Base-by-base conservation (phyloP, 257 asterid species). In the Misopates orontium region DNA sequence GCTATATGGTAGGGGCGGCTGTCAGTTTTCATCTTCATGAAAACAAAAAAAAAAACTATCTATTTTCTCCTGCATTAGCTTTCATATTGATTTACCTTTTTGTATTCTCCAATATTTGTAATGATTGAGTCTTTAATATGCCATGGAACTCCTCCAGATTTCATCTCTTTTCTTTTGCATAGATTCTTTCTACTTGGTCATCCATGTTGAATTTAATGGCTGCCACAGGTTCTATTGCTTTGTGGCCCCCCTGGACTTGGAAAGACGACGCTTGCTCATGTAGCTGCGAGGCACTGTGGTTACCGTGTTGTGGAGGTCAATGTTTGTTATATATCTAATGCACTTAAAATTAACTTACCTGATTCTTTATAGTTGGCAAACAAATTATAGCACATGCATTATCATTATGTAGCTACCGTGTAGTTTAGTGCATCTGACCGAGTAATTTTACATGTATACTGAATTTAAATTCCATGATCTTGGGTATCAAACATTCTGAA, bases 181-280 rank as follows among this genome's bases (percentile, higher is more conserved):
- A 60, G 47, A 31, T 17, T 20, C 12, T 48, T 45, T 16, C 59
- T 58, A 52, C 60, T 36, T 69, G 62, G 50, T 41, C 53, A 55
- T 64, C 66, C 12, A 59, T 31, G n/a, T 58, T 71, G 63, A 67
- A 28, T 54, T 67, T 66, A 71, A 60, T 61, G 62, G 62, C 40
- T 60, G 15, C 70, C 59, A 62, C 95, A 93, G 99, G 77, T 94
- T 79, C 87, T 94, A 68, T 81, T 94, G 83, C 96, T 94, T 69
- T 94, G 97, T 69, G 99, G 99, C 4, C 86, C 99, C 72, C 99
- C 99, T 42, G 99, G 99, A 64, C 93, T 94, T 72, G 99, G 99
- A 75, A 94, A 94, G 85, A 94, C 99, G 54, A 94, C 99, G 2
- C 95, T 94, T 78, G 99, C 99, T 59, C 99, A 94, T 83, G 94